Evolutionary conservation across 257 asterid genomes (phyloP), one percentile per base, ranked within the genome.

Genomic region (Solanum ahanhuiri): DNA sequence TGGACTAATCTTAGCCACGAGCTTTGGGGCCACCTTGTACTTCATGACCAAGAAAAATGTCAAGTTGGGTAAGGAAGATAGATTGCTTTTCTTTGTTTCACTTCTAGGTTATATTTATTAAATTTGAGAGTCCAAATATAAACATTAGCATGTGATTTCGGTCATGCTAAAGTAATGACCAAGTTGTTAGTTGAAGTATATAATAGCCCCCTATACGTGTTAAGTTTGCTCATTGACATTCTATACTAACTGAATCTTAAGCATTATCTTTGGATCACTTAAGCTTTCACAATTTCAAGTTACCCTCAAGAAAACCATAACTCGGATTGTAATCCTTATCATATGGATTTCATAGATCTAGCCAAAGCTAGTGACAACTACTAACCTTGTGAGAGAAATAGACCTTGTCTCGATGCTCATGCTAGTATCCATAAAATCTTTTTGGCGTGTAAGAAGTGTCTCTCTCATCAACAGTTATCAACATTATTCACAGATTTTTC

Each of bases 1-100:
- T 34, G 99, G 99, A 54, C 92, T 97, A 88, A 87, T 97, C 86
- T 91, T 97, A 77, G 99, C 99, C 81, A 92, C 98, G 70, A 93
- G 99, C 89, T 96, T 97, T 75, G 98, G 99, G 88, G 98, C 99
- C 81, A 93, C 98, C 88, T 92, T 96, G 83, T 97, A 95, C 93
- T 95, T 97, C 93, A 94, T 97, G 94, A 96, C 99, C 86, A 97
- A 95, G 96, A 97, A 92, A 90, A 97, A 93, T 28, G 93, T 97
- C 87, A 96, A 93, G 88, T 88, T 95, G 88, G 99, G 98, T 97
- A 92, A 94, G 94, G 79, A 85, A 43, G 39, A 79, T 45, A 85
- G 23, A 7, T 45, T 70, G 58, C 30, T 69, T 84, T 23, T 66
- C 81, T 84, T 69, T 66, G 22, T 37, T 41, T 28, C 30, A 37